A percentile compares a stretch with the other conserved stretches of the same genome.
phyloP scores from a whole-genome alignment of 495 filamentous ascomycete species.

The Podospora pseudocomata region DNA sequence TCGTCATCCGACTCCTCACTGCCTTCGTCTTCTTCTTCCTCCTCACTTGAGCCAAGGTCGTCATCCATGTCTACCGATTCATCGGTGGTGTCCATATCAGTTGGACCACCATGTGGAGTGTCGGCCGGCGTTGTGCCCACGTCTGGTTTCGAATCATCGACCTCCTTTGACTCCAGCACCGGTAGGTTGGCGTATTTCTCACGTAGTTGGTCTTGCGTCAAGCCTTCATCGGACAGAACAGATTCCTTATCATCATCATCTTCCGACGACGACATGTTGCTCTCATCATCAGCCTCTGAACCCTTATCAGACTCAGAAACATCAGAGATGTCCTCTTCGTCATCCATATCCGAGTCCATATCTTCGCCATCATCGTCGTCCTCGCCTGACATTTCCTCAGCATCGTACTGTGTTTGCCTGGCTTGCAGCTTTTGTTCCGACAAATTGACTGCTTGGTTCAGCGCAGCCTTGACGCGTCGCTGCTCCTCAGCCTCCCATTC shows the following conservation, averaged over 20 bases:
- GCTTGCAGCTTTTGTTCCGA: constrained; percentile 56
- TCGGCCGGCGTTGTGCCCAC: constrained; percentile 23
- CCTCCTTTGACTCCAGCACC: constrained; percentile 23
- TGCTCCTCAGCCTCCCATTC: constrained; percentile 86
- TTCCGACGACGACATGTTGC: constrained; percentile 69
- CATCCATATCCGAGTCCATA: constrained; percentile 50
- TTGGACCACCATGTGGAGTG: constrained; percentile 22
- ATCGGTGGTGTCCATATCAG: constrained; percentile 60
- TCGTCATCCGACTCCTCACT: constrained; percentile 52
- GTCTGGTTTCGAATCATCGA: constrained; percentile 19
- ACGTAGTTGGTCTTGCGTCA: constrained; percentile 75
- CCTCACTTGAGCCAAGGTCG: constrained; percentile 68
- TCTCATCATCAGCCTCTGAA: constrained; percentile 51
- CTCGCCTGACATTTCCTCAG: constrained; percentile 54
- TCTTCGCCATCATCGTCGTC: constrained; percentile 50
- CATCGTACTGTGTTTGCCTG: constrained; percentile 42
- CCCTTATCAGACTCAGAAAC: constrained; percentile 5
- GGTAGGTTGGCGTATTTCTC: constrained; percentile 75
- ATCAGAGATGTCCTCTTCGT: constrained; percentile 21
- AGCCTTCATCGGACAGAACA: constrained; percentile 61
- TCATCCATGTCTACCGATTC: constrained; percentile 88
- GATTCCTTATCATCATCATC: constrained; percentile 58
- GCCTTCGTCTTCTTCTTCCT: constrained; percentile 49
- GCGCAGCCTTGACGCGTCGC: constrained; percentile 69
- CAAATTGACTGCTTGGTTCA: constrained; percentile 79